These are phyloP conservation scores for Trametes cinnabarina DNA, from an alignment of 768 basidiomycete species.

Conservation along the genomic window DNA sequence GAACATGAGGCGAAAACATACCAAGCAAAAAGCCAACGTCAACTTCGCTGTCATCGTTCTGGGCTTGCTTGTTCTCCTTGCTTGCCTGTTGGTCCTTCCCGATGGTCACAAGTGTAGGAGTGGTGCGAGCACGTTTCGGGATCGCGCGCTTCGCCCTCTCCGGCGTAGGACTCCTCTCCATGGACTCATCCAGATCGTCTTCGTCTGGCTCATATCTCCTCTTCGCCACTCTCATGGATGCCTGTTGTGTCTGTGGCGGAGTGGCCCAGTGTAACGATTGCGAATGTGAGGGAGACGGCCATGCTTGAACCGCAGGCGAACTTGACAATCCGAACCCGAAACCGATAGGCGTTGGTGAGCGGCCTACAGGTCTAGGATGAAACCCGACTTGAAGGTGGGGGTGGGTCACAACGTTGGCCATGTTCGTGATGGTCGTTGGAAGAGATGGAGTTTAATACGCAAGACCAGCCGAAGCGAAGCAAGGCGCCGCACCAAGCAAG, in stretches of 20 bases:
- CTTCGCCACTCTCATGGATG: constrained; percentile 50
- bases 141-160: constrained; percentile 70
- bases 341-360: constrained; percentile 63
- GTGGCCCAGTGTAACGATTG: constrained; percentile 38
- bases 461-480: constrained; percentile 5
- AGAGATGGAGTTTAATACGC: constrained; percentile 15
- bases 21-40: constrained; percentile 81
- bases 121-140: constrained; percentile 63
- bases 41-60: constrained; percentile 57
- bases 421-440: constrained; percentile 34
- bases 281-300: constrained; percentile 42
- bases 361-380: constrained; percentile 53
- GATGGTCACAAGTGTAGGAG: constrained; percentile 31
- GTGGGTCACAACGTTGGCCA: constrained; percentile 65
- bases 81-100: constrained; percentile 37
- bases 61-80: constrained; percentile 49
- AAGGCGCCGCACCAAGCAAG: constrained; percentile 18
- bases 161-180: constrained; percentile 85
- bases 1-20: constrained; percentile 35
- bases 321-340: constrained; percentile 68
- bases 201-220: constrained; percentile 69
- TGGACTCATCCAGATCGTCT: constrained; percentile 64
- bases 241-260: constrained; percentile 52
- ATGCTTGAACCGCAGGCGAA: constrained; percentile 45
- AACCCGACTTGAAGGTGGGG: constrained; percentile 62